These are phyloP conservation scores for Xylaria sp. DNA, from an alignment of 2,329 filamentous ascomycete species.

Conservation along the genomic window DNA sequence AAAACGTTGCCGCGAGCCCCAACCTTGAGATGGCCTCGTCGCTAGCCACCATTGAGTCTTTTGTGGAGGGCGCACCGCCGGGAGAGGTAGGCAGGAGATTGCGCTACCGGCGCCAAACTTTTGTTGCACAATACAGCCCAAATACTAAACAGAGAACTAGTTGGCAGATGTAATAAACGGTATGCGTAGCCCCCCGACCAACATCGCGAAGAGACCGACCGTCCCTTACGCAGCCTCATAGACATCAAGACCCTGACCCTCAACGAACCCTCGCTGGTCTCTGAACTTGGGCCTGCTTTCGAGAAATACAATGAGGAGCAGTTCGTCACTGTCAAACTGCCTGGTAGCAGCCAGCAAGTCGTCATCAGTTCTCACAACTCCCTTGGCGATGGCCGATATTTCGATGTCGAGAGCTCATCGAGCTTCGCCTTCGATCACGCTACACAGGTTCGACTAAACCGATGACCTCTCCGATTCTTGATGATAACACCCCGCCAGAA, in stretches of 20 bases:
- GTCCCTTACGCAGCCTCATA: slow-evolving; percentile 52
- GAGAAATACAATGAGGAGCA: slow-evolving; percentile 97
- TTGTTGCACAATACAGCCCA: background rate
- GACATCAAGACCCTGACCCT: slow-evolving; percentile 90
- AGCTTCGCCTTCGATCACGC: slow-evolving; percentile 90
- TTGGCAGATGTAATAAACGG: slow-evolving; percentile 89
- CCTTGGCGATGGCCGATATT: slow-evolving; percentile 84
- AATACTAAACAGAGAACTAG: slow-evolving; percentile 56
- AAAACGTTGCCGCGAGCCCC: slow-evolving; percentile 1
- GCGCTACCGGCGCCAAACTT: slow-evolving; percentile 38
- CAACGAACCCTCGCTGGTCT: slow-evolving; percentile 72
- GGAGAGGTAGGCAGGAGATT: slow-evolving; percentile 77
- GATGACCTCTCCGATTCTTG: background rate
- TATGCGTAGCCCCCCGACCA: slow-evolving; percentile 54
- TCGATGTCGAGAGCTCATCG: slow-evolving; percentile 85
- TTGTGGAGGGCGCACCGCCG: slow-evolving; percentile 92
- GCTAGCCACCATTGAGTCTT: slow-evolving; percentile 77
- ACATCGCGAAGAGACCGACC: slow-evolving; percentile 10
- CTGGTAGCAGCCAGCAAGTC: slow-evolving; percentile 83
- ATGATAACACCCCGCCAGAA: slow-evolving; percentile 62
- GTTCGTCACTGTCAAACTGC: slow-evolving; percentile 87
- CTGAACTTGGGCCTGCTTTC: slow-evolving; percentile 83
- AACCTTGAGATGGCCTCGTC: slow-evolving; percentile 51
- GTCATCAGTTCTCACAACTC: slow-evolving; percentile 89
- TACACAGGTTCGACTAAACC: slow-evolving; percentile 67